phyloP scores from a whole-genome alignment of 108 stramenopile genomes.

The Pseudonitzschia multistriata region DNA sequence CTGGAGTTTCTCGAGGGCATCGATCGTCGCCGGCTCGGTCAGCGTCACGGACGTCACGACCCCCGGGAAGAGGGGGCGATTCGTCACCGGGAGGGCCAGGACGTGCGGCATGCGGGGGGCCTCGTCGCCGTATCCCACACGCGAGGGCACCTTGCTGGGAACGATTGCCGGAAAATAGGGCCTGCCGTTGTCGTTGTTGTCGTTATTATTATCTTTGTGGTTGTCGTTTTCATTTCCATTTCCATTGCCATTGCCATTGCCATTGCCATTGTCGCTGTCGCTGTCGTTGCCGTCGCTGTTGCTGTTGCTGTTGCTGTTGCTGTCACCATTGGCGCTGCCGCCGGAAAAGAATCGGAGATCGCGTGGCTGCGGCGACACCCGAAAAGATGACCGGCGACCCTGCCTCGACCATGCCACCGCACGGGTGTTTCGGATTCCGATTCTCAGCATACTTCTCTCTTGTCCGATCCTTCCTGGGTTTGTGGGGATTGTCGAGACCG shows the following conservation, averaged over 20 bases:
- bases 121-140: constrained; percentile 68
- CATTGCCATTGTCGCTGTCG: constrained; percentile 30
- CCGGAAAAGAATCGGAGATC: constrained; percentile 2
- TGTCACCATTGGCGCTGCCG: neutral
- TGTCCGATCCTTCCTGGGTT: too few species aligned
- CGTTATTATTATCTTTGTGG: constrained; percentile 13
- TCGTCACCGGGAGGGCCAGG: constrained; percentile 70
- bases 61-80: constrained; percentile 81
- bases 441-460: neutral
- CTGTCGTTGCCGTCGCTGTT: neutral
- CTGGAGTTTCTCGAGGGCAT: constrained; percentile 66
- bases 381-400: neutral
- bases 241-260: constrained; percentile 9
- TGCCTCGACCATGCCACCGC: neutral
- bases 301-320: neutral
- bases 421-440: neutral
- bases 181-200: constrained; percentile 29
- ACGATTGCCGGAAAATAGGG: neutral
- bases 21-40: constrained; percentile 71
- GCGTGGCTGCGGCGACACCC: neutral
- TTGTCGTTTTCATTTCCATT: neutral
- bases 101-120: constrained; percentile 82
- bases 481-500: too few species aligned
- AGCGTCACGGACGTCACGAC: constrained; percentile 73
- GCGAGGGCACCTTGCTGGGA: constrained; percentile 24